A percentile compares a stretch with the other conserved stretches of the same genome.
These are phyloP conservation scores for Cercophora scortea DNA, from an alignment of 495 filamentous ascomycete species.

Conservation along the genomic window DNA sequence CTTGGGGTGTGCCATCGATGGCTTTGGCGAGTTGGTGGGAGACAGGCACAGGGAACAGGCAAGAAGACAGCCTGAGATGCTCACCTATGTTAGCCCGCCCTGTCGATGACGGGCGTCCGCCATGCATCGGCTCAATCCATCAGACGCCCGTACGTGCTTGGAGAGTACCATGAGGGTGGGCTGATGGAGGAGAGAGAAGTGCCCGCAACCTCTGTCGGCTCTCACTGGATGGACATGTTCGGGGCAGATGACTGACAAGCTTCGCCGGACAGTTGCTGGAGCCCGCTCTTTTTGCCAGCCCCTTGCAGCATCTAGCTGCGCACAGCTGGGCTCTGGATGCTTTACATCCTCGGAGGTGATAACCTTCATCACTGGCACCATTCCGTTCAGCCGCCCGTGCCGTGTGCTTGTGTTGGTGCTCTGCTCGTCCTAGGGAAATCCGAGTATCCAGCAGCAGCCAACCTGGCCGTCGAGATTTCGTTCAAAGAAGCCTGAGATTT, in stretches of 20 bases:
- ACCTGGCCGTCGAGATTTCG: not conserved
- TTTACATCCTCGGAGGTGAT: not conserved
- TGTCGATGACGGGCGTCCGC: conserved; percentile 1
- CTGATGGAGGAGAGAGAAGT: not conserved
- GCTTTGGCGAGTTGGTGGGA: not conserved
- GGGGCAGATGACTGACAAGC: conserved; percentile 4
- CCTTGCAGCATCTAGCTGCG: not conserved
- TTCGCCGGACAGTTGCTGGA: not conserved
- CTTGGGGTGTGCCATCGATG: not conserved
- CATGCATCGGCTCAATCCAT: conserved; percentile 13
- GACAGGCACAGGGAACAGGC: not conserved
- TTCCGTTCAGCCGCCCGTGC: not conserved
- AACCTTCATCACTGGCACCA: not conserved
- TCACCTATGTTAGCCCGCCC: not conserved
- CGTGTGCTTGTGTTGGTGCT: not conserved
- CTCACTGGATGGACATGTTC: conserved; percentile 4
- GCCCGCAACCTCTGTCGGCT: conserved; percentile 1
- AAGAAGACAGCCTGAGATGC: not conserved
- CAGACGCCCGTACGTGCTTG: not conserved
- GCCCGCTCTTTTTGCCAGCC: not conserved
- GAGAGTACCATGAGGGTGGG: too few relatives aligned
- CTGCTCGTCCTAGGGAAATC: not conserved
- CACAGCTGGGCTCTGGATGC: not conserved
- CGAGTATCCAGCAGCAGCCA: not conserved
- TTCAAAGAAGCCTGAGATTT: too few relatives aligned